These are phyloP conservation scores for Aspergillus chevalieri DNA, from an alignment of 2,329 filamentous ascomycete species.

Conservation along the genomic window DNA sequence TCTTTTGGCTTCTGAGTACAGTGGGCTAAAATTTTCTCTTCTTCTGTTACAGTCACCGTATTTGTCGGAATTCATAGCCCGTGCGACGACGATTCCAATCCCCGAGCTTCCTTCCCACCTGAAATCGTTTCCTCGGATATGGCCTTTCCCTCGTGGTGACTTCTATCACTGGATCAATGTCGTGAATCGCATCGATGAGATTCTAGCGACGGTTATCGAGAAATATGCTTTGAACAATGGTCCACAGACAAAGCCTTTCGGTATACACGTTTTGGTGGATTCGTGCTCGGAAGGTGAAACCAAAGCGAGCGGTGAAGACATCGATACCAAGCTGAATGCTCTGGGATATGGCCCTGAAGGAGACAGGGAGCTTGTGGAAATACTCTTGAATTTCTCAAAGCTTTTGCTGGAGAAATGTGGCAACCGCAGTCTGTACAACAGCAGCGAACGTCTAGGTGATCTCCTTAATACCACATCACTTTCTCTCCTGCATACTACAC, in stretches of 20 bases:
- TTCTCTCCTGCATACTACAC: slow-evolving; percentile 67
- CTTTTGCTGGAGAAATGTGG: slow-evolving; percentile 90
- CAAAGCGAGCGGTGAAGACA: slow-evolving; percentile 48
- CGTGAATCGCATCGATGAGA: slow-evolving; percentile 84
- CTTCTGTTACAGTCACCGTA: slow-evolving; percentile 65
- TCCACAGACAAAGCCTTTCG: slow-evolving; percentile 73
- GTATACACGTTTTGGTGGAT: slow-evolving; percentile 30
- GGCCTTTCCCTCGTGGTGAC: slow-evolving; percentile 93
- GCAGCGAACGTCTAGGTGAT: slow-evolving; percentile 82
- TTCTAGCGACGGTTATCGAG: slow-evolving; percentile 73
- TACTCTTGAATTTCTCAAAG: slow-evolving; percentile 76
- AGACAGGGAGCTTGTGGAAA: slow-evolving; percentile 72
- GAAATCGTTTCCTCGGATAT: slow-evolving; percentile 73
- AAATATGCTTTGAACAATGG: slow-evolving; percentile 74
- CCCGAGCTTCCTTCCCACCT: slow-evolving; percentile 72
- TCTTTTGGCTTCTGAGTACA: slow-evolving; percentile 1
- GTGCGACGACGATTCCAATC: slow-evolving; percentile 58
- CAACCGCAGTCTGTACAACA: slow-evolving; percentile 92
- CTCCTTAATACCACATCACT: slow-evolving; percentile 82
- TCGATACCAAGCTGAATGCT: slow-evolving; percentile 49
- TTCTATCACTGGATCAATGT: slow-evolving; percentile 97
- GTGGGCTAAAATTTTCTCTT: slow-evolving; percentile 17
- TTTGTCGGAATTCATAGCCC: slow-evolving; percentile 72
- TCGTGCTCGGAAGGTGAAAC: slow-evolving; percentile 56
- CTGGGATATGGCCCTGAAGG: slow-evolving; percentile 67